These are phyloP conservation scores for Pyrus betulifolia DNA, from an alignment of 306 rosid genomes.

Conservation along the genomic window DNA sequence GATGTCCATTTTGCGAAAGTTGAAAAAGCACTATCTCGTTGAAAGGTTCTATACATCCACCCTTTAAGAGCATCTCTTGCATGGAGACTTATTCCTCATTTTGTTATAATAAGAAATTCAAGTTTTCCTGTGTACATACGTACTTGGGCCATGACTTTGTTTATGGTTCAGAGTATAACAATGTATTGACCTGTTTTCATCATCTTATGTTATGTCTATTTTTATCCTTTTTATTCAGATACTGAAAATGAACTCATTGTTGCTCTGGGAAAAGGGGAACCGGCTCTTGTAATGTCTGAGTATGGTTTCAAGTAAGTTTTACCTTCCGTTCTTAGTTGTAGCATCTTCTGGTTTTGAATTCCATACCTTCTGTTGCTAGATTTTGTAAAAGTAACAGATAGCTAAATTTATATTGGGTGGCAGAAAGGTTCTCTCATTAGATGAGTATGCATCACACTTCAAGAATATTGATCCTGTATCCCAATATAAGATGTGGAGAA, in stretches of 20 bases:
- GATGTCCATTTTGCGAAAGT: too few species aligned
- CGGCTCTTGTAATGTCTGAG: conserved; percentile 26
- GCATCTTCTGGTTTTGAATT: background rate
- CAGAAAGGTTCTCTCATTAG: conserved; percentile 34
- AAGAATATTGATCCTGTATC: conserved; percentile 23
- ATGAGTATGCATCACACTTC: conserved; percentile 24
- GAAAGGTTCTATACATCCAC: too few species aligned
- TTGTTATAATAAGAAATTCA: background rate
- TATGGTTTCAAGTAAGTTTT: conserved; percentile 27
- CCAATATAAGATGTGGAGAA: conserved; percentile 27
- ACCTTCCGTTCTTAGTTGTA: background rate
- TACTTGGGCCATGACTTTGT: background rate
- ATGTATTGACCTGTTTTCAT: background rate
- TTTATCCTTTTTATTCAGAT: conserved; percentile 11
- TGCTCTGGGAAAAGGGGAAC: conserved; percentile 31
- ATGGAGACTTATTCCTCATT: too few species aligned
- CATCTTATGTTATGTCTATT: background rate
- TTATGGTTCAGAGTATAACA: background rate
- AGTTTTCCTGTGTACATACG: background rate
- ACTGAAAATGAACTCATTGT: conserved; percentile 24
- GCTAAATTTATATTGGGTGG: background rate
- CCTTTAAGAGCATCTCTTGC: too few species aligned
- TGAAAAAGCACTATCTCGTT: too few species aligned
- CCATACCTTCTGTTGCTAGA: background rate
- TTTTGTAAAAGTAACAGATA: background rate